These are phyloP conservation scores for Backusella mclennaniae DNA, from an alignment of 192 early-diverging fungal genomes.

Conservation along the genomic window DNA sequence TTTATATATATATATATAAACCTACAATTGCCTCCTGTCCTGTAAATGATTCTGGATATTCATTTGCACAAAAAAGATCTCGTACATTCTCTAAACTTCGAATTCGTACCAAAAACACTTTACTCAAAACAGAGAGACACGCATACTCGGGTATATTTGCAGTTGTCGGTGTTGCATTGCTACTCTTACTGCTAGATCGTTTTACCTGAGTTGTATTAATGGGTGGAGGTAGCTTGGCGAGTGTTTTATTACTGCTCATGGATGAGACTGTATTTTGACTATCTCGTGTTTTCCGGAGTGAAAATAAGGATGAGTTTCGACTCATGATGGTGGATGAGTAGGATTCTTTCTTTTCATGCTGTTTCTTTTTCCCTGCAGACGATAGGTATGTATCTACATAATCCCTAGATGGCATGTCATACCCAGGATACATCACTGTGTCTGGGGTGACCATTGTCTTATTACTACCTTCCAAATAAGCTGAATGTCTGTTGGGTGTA, in stretches of 20 bases:
- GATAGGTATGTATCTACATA: not conserved
- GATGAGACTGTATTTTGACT: not conserved
- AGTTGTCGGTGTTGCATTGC: not conserved
- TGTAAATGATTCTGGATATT: conserved; percentile 34
- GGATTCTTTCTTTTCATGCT: not conserved
- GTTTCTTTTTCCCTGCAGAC: not conserved
- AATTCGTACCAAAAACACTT: conserved; percentile 16
- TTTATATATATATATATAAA: not conserved
- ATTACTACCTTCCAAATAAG: not conserved
- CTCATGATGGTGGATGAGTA: not conserved
- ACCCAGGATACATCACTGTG: not conserved
- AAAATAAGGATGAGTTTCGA: not conserved
- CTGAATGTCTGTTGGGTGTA: not conserved
- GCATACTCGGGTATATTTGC: not conserved
- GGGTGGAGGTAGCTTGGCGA: not conserved
- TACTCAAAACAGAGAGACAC: conserved; percentile 18
- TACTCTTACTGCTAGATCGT: not conserved
- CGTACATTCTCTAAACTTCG: conserved; percentile 27
- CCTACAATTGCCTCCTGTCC: conserved; percentile 27
- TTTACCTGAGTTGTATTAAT: not conserved
- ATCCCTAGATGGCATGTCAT: not conserved
- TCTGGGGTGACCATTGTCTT: not conserved
- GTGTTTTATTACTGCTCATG: not conserved
- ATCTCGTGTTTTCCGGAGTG: not conserved
- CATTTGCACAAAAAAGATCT: conserved; percentile 33